These are phyloP conservation scores for Panaeolus cyanescens DNA, from an alignment of 768 basidiomycete species.

Conservation along the genomic window DNA sequence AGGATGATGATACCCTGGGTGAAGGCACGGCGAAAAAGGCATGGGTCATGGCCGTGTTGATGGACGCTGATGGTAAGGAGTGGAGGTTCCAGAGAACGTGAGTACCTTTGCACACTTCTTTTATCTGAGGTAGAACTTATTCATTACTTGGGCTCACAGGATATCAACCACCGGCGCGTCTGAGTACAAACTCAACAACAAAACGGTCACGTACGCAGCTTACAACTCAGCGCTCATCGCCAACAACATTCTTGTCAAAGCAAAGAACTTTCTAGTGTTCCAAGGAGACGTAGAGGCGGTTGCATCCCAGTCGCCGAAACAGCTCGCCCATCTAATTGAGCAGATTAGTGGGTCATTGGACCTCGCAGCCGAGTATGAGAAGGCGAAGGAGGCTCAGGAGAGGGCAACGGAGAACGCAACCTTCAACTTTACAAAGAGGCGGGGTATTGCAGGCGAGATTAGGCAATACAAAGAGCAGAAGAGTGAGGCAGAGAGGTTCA, in stretches of 20 bases:
- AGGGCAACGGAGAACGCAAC: slow-evolving; percentile 93
- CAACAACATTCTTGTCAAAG: slow-evolving; percentile 97
- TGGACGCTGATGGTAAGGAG: slow-evolving; percentile 76
- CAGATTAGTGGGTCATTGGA: slow-evolving; percentile 96
- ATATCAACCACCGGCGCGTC: slow-evolving; percentile 87
- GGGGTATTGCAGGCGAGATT: slow-evolving; percentile 93
- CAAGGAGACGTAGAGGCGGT: slow-evolving; percentile 99
- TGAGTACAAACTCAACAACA: slow-evolving; percentile 87
- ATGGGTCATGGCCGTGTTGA: slow-evolving; percentile 93
- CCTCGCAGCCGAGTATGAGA: slow-evolving; percentile 85
- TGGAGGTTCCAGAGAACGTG: slow-evolving; percentile 93
- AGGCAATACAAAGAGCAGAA: slow-evolving; percentile 98
- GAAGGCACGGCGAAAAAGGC: slow-evolving; percentile 90
- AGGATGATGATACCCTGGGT: slow-evolving; percentile 52
- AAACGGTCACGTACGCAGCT: slow-evolving; percentile 78
- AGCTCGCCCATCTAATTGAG: slow-evolving; percentile 88
- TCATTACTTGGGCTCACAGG: slow-evolving; percentile 39
- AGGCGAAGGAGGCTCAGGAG: slow-evolving; percentile 83
- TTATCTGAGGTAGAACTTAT: neutral
- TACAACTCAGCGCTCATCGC: slow-evolving; percentile 87
- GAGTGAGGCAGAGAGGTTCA: slow-evolving; percentile 87
- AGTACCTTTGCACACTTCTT: slow-evolving; percentile 30
- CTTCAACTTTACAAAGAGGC: slow-evolving; percentile 90
- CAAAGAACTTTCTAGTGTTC: slow-evolving; percentile 99
- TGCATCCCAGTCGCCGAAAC: slow-evolving; percentile 90